These are phyloP conservation scores for Skeletonema tropicum DNA, from an alignment of 108 stramenopile genomes.

Conservation along the genomic window DNA sequence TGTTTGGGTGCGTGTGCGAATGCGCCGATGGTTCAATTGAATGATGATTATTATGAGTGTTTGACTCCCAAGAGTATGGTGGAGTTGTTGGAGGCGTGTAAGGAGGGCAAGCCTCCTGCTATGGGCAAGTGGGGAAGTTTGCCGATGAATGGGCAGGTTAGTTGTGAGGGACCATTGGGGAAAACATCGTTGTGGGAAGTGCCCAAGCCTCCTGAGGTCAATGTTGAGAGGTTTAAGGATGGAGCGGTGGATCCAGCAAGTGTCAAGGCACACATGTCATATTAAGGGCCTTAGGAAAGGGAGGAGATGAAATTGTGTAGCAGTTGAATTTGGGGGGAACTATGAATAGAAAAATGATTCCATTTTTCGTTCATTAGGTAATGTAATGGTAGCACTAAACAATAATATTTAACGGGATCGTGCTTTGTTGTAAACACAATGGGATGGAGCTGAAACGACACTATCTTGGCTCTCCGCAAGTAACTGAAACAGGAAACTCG, in stretches of 20 bases:
- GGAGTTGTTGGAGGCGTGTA: constrained; percentile 95
- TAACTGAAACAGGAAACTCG: constrained; percentile 17
- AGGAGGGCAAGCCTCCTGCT: constrained; percentile 82
- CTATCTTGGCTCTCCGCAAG: constrained; percentile 4
- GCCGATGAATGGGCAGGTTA: constrained; percentile 99
- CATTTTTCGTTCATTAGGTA: not conserved
- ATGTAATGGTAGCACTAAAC: not conserved
- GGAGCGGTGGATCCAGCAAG: constrained; percentile 93
- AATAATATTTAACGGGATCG: not conserved
- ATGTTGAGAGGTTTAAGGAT: constrained; percentile 78
- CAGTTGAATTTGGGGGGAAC: not conserved
- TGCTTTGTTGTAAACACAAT: not conserved
- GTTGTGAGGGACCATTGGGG: constrained; percentile 98
- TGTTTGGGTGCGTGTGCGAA: constrained; percentile 99
- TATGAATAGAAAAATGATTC: not conserved
- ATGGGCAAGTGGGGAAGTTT: constrained; percentile 99
- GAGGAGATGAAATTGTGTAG: not conserved
- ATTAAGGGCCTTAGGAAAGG: constrained; percentile 43
- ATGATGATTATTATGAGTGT: constrained; percentile 99
- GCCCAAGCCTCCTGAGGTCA: constrained; percentile 73
- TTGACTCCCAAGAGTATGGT: constrained; percentile 95
- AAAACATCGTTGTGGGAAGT: constrained; percentile 84
- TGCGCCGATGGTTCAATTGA: constrained; percentile 99
- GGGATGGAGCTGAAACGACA: not conserved
- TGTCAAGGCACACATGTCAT: constrained; percentile 98